phyloP scores from a whole-genome alignment of 208 protist species.

The Naegleria fowleri region DNA sequence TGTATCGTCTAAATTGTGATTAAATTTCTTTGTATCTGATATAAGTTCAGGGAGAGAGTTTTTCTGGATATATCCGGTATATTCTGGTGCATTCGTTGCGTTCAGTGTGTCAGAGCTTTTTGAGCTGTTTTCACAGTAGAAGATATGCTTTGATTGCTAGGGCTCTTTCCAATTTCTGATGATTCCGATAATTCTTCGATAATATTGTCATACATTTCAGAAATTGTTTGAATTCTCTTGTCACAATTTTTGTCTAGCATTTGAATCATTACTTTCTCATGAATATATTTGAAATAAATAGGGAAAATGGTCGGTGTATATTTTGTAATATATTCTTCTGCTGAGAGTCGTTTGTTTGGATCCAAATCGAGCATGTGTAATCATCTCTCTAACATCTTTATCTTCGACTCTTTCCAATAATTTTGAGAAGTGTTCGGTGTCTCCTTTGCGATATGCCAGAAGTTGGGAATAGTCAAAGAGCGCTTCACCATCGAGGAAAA shows the following conservation, averaged over 20 bases:
- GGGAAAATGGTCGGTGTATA: conserved; percentile 53
- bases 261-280: conserved; percentile 47
- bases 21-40: neutral
- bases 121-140: neutral
- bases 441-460: conserved; percentile 35
- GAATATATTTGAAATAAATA: conserved; percentile 45
- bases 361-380: conserved; percentile 32
- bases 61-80: neutral
- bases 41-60: neutral
- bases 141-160: neutral
- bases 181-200: neutral
- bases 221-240: conserved; percentile 49
- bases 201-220: conserved; percentile 27
- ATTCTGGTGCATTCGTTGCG: neutral
- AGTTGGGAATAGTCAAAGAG: conserved; percentile 38
- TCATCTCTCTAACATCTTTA: conserved; percentile 28
- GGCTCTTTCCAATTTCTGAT: too few species aligned
- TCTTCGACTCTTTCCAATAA: conserved; percentile 22
- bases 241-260: conserved; percentile 56
- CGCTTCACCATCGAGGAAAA: conserved; percentile 36
- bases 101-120: neutral
- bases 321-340: conserved; percentile 45
- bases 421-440: conserved; percentile 7
- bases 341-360: conserved; percentile 25
- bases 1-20: neutral